These are phyloP conservation scores for Mortierella sp. DNA, from an alignment of 371 early-diverging fungal genomes.

Conservation along the genomic window DNA sequence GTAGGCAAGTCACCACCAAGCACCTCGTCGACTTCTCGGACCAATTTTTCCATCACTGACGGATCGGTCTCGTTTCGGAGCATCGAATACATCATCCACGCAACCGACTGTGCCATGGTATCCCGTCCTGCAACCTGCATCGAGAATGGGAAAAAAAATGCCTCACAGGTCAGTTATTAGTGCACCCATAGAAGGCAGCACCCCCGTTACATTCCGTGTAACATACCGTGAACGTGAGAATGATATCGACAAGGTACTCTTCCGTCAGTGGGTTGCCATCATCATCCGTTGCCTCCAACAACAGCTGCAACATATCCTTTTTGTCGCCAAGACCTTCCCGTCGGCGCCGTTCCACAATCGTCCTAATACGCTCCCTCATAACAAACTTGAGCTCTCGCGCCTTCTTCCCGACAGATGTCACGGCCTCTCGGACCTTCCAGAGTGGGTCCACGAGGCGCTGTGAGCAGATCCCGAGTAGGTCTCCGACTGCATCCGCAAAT, in stretches of 20 bases:
- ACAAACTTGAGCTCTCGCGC: background rate
- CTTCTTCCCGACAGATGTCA: conserved; percentile 19
- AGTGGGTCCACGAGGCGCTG: conserved; percentile 28
- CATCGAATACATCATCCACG: conserved; percentile 75
- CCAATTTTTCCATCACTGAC: conserved; percentile 3
- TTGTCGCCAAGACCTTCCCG: conserved; percentile 40
- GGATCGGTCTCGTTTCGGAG: conserved; percentile 17
- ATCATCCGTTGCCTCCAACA: conserved; percentile 66
- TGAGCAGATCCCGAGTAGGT: background rate
- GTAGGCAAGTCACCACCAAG: conserved; percentile 24
- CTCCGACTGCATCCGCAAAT: conserved; percentile 21
- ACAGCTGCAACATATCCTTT: conserved; percentile 68
- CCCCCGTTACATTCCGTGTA: too few relatives aligned
- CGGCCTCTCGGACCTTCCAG: conserved; percentile 24
- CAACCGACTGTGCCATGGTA: conserved; percentile 80
- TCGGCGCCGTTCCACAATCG: conserved; percentile 32
- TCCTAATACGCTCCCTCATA: background rate
- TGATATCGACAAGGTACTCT: conserved; percentile 67
- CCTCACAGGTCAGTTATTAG: background rate
- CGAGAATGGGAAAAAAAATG: background rate
- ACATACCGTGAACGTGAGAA: conserved; percentile 69
- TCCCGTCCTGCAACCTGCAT: conserved; percentile 69
- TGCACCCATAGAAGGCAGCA: too few relatives aligned
- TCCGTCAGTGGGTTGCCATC: conserved; percentile 62
- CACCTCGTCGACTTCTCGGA: conserved; percentile 26